A percentile compares a stretch with the other conserved stretches of the same genome.
These are phyloP conservation scores for Colletotrichum tofieldiae DNA, from an alignment of 2,329 filamentous ascomycete species.

Conservation along the genomic window DNA sequence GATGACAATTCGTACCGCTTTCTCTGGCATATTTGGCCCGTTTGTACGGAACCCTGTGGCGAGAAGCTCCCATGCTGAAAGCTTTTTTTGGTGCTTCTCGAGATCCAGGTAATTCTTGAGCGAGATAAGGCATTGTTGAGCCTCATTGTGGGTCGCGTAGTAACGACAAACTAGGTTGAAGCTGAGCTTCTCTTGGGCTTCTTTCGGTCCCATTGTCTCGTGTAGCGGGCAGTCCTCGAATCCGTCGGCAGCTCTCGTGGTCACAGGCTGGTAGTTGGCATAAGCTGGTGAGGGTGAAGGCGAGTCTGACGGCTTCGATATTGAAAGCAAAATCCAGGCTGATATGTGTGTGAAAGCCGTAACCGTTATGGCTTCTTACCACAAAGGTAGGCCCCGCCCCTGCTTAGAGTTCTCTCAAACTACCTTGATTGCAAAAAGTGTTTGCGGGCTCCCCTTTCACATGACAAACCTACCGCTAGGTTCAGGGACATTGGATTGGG, in stretches of 20 bases:
- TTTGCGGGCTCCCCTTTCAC: not conserved
- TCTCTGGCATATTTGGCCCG: not conserved
- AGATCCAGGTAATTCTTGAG: not conserved
- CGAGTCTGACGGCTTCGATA: no score
- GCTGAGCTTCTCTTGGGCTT: not conserved
- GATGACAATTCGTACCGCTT: not conserved
- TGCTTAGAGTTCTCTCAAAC: not conserved
- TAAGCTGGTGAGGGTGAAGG: not conserved
- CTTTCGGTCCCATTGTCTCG: not conserved
- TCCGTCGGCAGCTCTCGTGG: not conserved
- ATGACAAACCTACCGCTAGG: not conserved
- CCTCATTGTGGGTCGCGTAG: not conserved
- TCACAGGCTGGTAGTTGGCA: not conserved
- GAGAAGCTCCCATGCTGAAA: slow-evolving; percentile 2
- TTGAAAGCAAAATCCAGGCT: not conserved
- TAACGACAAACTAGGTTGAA: not conserved
- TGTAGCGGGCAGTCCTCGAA: not conserved
- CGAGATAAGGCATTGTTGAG: not conserved
- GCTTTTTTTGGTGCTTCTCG: not conserved
- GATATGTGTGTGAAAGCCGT: not conserved
- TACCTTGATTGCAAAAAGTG: not conserved
- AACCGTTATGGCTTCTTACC: not conserved
- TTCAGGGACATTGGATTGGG: not conserved
- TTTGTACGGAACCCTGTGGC: no score
- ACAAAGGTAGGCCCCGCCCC: not conserved